These are phyloP conservation scores for Solanum lycopersicoides DNA, from an alignment of 257 asterid genomes.

Conservation along the genomic window DNA sequence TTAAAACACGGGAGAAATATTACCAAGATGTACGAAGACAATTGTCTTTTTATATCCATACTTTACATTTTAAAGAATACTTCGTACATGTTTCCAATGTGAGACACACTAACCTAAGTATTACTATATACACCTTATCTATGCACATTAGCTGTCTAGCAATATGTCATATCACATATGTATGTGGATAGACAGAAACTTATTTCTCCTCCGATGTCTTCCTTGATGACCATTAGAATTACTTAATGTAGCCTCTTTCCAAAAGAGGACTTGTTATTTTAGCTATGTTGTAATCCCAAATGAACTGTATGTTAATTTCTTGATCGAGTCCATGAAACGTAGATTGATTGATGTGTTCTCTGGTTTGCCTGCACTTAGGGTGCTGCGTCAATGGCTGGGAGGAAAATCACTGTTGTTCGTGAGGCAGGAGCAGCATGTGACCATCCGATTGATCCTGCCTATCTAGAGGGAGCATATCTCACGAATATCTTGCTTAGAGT, in stretches of 20 bases:
- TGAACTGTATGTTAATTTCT: background rate
- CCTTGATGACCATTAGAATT: background rate
- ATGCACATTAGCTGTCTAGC: background rate
- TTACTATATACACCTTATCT: background rate
- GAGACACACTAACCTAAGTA: background rate
- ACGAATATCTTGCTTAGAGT: slow-evolving; percentile 67
- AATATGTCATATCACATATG: background rate
- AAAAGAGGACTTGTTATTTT: background rate
- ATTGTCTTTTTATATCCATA: background rate
- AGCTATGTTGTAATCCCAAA: background rate
- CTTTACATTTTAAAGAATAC: background rate
- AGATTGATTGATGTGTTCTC: background rate
- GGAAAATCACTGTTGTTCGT: slow-evolving; percentile 62
- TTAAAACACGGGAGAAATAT: background rate
- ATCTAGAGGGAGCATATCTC: slow-evolving; percentile 86
- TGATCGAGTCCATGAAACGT: background rate
- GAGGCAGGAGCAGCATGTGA: slow-evolving; percentile 85
- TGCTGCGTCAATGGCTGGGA: slow-evolving; percentile 77
- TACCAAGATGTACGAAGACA: background rate
- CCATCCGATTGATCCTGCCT: slow-evolving; percentile 78
- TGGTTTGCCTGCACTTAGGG: slow-evolving; percentile 27
- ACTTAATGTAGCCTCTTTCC: background rate
- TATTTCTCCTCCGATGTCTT: background rate
- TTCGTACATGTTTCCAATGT: background rate
- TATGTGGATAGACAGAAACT: background rate